These are phyloP conservation scores for Silene noctiflora DNA, from an alignment of 179 eudicot species.

Conservation along the genomic window DNA sequence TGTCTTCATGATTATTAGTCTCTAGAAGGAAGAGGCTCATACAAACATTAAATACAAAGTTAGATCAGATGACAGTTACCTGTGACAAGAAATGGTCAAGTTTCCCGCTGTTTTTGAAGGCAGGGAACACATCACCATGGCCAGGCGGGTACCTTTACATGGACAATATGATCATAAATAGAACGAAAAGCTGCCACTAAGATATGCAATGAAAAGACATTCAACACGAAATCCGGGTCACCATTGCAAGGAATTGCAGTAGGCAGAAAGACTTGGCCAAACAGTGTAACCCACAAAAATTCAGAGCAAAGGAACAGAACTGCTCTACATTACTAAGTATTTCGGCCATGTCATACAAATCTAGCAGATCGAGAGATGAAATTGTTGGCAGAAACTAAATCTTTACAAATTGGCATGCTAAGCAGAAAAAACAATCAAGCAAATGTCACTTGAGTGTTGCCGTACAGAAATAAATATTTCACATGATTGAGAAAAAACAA, in stretches of 20 bases:
- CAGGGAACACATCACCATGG: slow-evolving; percentile 96
- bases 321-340: no score
- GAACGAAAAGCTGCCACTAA: not conserved
- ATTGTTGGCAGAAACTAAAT: not conserved
- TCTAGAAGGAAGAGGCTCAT: not conserved
- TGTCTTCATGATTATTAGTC: not conserved
- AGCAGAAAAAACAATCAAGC: not conserved
- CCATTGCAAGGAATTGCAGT: not conserved
- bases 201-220: not conserved
- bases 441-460: not conserved
- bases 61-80: slow-evolving; percentile 35
- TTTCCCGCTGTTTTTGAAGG: slow-evolving; percentile 95
- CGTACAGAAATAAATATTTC: not conserved
- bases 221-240: not conserved
- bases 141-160: slow-evolving; percentile 98
- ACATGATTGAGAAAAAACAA: slow-evolving; percentile 9
- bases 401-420: not conserved
- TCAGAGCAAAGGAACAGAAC: no score
- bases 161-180: slow-evolving; percentile 20
- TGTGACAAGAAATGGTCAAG: slow-evolving; percentile 82
- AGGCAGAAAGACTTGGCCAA: not conserved
- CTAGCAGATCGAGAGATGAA: not conserved
- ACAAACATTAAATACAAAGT: not conserved
- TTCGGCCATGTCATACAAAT: no score
- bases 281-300: not conserved